These are phyloP conservation scores for Dioscorea alata DNA, from an alignment of 106 monocot species.

Conservation along the genomic window DNA sequence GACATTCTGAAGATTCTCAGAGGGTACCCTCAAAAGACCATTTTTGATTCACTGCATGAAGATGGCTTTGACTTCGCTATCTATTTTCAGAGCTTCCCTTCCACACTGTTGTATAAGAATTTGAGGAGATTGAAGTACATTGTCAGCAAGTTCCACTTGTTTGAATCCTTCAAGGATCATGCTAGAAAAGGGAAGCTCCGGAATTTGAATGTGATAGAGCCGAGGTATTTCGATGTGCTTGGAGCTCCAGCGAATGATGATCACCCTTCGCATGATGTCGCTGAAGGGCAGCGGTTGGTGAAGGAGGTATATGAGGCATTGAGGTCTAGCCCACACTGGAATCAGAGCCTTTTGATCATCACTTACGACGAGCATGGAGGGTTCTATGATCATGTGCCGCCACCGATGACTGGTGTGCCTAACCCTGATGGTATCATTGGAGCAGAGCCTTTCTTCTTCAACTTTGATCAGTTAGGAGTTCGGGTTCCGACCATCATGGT, in stretches of 20 bases:
- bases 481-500: slow-evolving; percentile 74
- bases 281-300: slow-evolving; percentile 67
- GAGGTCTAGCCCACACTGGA: slow-evolving; percentile 72
- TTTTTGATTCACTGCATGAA: slow-evolving; percentile 70
- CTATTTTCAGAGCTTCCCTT: slow-evolving; percentile 64
- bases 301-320: slow-evolving; percentile 83
- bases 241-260: slow-evolving; percentile 56
- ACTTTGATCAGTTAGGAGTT: slow-evolving; percentile 70
- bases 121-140: slow-evolving; percentile 38
- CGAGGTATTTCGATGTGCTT: slow-evolving; percentile 53
- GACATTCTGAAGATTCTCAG: slow-evolving; percentile 28
- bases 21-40: slow-evolving; percentile 83
- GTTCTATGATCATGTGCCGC: slow-evolving; percentile 73
- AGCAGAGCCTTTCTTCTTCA: slow-evolving; percentile 47
- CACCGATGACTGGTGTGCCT: slow-evolving; percentile 62
- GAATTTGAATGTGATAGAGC: slow-evolving; percentile 64
- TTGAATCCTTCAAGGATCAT: slow-evolving; percentile 39
- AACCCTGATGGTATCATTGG: slow-evolving; percentile 55
- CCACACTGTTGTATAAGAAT: slow-evolving; percentile 56
- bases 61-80: slow-evolving; percentile 46
- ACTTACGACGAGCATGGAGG: slow-evolving; percentile 92
- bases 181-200: slow-evolving; percentile 39
- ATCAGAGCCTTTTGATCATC: slow-evolving; percentile 46
- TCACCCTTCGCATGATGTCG: slow-evolving; percentile 78
- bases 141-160: slow-evolving; percentile 23